Base-by-base conservation (phyloP, 257 asterid genomes). In the Linderniella brevidens region DNA sequence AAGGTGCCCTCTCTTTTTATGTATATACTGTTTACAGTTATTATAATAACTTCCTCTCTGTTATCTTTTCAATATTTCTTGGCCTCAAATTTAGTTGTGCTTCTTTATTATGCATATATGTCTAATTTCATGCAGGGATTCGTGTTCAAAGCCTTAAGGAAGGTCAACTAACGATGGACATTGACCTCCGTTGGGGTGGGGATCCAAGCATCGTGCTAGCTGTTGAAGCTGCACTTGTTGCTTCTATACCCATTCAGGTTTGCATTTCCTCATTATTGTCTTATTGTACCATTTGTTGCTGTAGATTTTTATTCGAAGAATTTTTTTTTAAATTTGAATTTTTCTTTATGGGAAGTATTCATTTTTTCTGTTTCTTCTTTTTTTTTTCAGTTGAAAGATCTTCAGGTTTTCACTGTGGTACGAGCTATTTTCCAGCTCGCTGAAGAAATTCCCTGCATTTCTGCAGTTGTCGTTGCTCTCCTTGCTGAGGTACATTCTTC, bases 111-210 rank as follows among this genome's bases (percentile, higher is more conserved):
- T 9, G 3, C 9, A 3, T 13, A 3, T 39, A 12, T 44, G 3
- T 2, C 65, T 45, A 49, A 50, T 58, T 51, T 46, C 48, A 53
- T 62, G 68, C 80, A 88, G 98, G 98, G 55, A 84, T 88, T 59
- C 92, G 98, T 59, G 94, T 88, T 61, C 98, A 88, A 78, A 84
- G 87, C 64, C 85, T 88, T 49, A 84, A 88, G 65, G 71, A 84
- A 64, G 98, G 95, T 59, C 98, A 88, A 62, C 73, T 88, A 53
- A 88, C 82, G 0, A 88, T 88, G 98, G 98, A 88, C 53, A 84
- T 88, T 48, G 98, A 88, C 60, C 65, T 88, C 38, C 79, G 95
- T 46, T 88, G 95, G 94, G 98, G 98, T 61, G 98, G 98, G 57
- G 86, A 88, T 74, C 98, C 98, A 16, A 77, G 74, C 75, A 88